phyloP scores from a whole-genome alignment of 192 early-diverging fungal species.

The Backusella tuberculispora region DNA sequence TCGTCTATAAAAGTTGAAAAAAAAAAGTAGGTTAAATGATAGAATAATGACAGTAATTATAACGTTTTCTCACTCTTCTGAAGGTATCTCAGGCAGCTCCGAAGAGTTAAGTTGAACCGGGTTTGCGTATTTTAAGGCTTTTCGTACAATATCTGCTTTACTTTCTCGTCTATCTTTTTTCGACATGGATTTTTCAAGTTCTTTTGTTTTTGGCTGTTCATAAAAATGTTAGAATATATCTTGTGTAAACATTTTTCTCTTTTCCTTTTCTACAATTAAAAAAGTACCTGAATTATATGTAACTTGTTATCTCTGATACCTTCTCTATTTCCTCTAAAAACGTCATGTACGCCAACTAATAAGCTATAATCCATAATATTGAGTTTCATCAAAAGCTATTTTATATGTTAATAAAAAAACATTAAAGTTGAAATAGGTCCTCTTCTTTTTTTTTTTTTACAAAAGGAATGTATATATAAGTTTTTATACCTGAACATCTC shows the following conservation, averaged over 20 bases:
- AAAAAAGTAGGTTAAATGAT: neutral
- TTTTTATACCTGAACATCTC: conserved; percentile 74
- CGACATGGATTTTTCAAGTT: conserved; percentile 44
- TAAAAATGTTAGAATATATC: neutral
- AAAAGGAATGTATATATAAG: neutral
- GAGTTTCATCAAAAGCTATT: conserved; percentile 64
- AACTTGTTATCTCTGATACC: conserved; percentile 66
- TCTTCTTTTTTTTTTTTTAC: neutral
- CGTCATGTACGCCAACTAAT: conserved; percentile 90
- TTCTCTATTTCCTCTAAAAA: conserved; percentile 81
- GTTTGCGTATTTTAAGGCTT: conserved; percentile 58
- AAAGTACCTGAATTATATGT: conserved; percentile 17
- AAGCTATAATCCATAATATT: conserved; percentile 99
- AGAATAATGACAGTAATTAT: neutral
- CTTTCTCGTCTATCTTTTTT: conserved; percentile 49
- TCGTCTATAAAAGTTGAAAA: conserved; percentile 52
- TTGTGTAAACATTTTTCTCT: conserved; percentile 45
- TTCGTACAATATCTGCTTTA: conserved; percentile 54
- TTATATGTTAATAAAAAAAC: neutral
- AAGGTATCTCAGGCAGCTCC: conserved; percentile 56
- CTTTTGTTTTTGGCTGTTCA: conserved; percentile 51
- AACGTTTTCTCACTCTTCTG: conserved; percentile 43
- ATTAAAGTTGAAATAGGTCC: neutral
- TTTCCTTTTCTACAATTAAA: neutral
- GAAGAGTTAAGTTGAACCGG: conserved; percentile 62